A percentile compares a stretch with the other conserved stretches of the same genome.
phyloP scores from a whole-genome alignment of 2,329 filamentous ascomycete species.

The Penicillium occitanis region DNA sequence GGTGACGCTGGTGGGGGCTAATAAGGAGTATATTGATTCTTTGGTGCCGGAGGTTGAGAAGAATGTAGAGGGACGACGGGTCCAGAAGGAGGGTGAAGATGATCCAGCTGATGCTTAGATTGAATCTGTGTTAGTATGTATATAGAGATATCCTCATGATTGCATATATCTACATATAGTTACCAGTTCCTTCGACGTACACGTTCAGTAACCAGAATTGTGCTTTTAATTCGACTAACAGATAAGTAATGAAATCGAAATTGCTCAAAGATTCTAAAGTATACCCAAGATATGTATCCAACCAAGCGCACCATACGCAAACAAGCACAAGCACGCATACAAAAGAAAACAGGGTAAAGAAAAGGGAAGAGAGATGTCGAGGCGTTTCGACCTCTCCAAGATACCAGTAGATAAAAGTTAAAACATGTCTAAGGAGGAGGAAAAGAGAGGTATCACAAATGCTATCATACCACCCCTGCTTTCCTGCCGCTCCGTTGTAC shows the following conservation, averaged over 20 bases:
- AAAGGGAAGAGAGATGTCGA: constrained; percentile 3
- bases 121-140: background rate
- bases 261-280: constrained; percentile 23
- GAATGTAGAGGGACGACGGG: constrained; percentile 70
- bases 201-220: background rate
- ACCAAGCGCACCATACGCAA: constrained; percentile 19
- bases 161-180: background rate
- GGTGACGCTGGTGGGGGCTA: constrained; percentile 79
- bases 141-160: background rate
- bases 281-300: constrained; percentile 22
- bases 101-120: constrained; percentile 45
- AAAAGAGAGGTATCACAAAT: constrained; percentile 10
- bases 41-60: constrained; percentile 74
- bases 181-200: background rate
- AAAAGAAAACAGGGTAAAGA: constrained; percentile 15
- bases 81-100: constrained; percentile 70
- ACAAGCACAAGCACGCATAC: constrained; percentile 10
- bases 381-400: background rate
- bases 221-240: constrained; percentile 14
- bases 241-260: constrained; percentile 11
- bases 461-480: background rate
- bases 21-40: constrained; percentile 74
- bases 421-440: background rate
- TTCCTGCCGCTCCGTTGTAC: constrained; percentile 10
- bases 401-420: background rate